Evolutionary conservation across 2,329 filamentous ascomycete species (phyloP).

Genomic region (Nannizziopsis arthrosporioides): DNA sequence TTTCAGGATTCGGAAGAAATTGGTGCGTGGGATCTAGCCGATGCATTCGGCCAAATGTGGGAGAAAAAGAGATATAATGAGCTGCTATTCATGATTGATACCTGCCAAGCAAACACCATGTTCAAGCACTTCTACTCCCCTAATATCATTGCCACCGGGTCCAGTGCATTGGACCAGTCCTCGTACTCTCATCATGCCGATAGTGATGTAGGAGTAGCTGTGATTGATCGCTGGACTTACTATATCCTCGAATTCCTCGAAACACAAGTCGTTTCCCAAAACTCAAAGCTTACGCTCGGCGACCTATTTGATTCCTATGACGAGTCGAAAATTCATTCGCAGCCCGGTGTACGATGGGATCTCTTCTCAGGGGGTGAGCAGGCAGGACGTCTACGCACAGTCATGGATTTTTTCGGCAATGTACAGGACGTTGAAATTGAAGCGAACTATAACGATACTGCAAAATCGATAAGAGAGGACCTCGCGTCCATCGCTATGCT

Average conservation of each 20-base stretch:
- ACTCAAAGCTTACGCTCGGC: constrained; percentile 77
- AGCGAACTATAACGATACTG: constrained; percentile 41
- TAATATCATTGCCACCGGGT: constrained; percentile 97
- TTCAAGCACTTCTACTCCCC: constrained; percentile 96
- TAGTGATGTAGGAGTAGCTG: constrained; percentile 92
- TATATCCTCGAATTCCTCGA: constrained; percentile 97
- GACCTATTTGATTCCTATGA: constrained; percentile 96
- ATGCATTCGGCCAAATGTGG: constrained; percentile 99
- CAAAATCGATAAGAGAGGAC: constrained; percentile 50
- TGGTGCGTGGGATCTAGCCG: constrained; percentile 85
- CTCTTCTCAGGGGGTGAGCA: constrained; percentile 78
- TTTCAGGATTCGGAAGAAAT: constrained; percentile 99
- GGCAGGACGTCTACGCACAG: constrained; percentile 62
- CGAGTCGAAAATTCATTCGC: constrained; percentile 83
- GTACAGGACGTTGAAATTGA: constrained; percentile 88
- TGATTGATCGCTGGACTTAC: constrained; percentile 97
- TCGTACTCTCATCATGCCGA: constrained; percentile 97
- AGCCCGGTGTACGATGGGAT: constrained; percentile 87
- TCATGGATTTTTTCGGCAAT: constrained; percentile 97
- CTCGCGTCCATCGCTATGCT: constrained; percentile 57
- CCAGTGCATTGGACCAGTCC: constrained; percentile 86
- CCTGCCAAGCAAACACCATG: constrained; percentile 98
- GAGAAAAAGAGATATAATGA: constrained; percentile 99
- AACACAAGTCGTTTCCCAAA: constrained; percentile 71
- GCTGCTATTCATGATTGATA: constrained; percentile 99